These are phyloP conservation scores for Aspergillus clavatus DNA, from an alignment of 2,329 filamentous ascomycete species.

Conservation along the genomic window DNA sequence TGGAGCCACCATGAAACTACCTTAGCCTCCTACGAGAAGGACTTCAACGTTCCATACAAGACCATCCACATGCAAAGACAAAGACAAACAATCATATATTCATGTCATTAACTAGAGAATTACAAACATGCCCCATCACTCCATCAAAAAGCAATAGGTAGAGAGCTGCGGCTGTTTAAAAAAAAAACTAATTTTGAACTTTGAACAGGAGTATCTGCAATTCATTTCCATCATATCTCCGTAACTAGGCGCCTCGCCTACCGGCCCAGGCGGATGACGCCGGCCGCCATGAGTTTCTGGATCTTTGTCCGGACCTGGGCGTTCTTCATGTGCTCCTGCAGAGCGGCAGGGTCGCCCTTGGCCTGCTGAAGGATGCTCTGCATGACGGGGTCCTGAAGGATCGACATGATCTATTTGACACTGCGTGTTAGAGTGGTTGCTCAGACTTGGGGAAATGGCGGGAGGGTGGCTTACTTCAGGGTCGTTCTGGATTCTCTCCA, in stretches of 20 bases:
- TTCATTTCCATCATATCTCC: background rate
- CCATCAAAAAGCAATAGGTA: background rate
- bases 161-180: no score
- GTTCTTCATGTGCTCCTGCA: slow-evolving; percentile 98
- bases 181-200: background rate
- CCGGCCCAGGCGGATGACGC: slow-evolving; percentile 76
- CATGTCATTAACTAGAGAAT: background rate
- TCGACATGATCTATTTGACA: slow-evolving; percentile 64
- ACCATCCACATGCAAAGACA: no score
- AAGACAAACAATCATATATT: no score
- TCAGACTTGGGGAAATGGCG: background rate
- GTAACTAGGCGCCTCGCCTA: slow-evolving; percentile 21
- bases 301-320: slow-evolving; percentile 78
- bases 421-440: slow-evolving; percentile 24
- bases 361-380: slow-evolving; percentile 95
- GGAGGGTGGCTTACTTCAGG: slow-evolving; percentile 66
- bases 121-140: slow-evolving; percentile 1
- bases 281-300: slow-evolving; percentile 88
- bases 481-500: slow-evolving; percentile 82
- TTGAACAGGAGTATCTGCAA: background rate
- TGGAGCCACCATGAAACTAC: background rate
- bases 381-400: slow-evolving; percentile 96
- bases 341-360: slow-evolving; percentile 82
- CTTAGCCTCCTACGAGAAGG: background rate
- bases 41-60: background rate